Percentiles rank a stretch among this genome's conserved stretches.
Conservation (phyloP, 2,329 filamentous ascomycete species). For the Elsinoe australis region DNA sequence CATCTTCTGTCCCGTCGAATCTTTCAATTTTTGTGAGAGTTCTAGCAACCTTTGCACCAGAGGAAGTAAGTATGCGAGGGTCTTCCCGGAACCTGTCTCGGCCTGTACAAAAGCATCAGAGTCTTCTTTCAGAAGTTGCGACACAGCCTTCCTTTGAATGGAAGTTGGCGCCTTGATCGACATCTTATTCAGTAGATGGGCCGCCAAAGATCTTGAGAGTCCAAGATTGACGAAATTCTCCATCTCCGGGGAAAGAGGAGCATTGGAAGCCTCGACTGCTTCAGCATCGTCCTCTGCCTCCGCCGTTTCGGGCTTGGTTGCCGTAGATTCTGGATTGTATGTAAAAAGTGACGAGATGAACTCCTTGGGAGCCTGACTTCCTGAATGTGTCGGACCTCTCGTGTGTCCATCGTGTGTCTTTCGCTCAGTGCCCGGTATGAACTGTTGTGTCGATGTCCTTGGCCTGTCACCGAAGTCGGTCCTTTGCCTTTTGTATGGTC, state of each 20-base stretch:
- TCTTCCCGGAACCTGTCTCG: constrained; percentile 96
- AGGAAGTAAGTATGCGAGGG: constrained; percentile 86
- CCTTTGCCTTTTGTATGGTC: constrained; percentile 25
- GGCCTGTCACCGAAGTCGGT: constrained; percentile 14
- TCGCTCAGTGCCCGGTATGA: background rate
- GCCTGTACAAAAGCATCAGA: constrained; percentile 93
- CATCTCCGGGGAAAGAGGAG: constrained; percentile 73
- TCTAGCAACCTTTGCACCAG: constrained; percentile 82
- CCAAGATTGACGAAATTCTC: constrained; percentile 82
- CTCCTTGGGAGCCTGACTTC: constrained; percentile 40
- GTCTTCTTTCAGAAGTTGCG: constrained; percentile 70
- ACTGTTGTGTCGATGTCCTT: background rate
- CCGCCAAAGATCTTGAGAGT: constrained; percentile 69
- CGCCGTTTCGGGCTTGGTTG: constrained; percentile 44
- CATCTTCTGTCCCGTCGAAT: constrained; percentile 39
- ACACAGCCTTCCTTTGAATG: constrained; percentile 84
- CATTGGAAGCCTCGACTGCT: constrained; percentile 73
- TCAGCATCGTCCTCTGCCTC: constrained; percentile 38
- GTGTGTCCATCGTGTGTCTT: background rate
- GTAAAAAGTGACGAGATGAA: constrained; percentile 89
- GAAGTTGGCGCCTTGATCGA: constrained; percentile 84
- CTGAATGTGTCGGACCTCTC: background rate
- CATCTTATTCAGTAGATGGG: constrained; percentile 78
- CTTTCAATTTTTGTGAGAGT: constrained; percentile 50
- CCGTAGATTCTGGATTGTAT: constrained; percentile 71